phyloP scores from a whole-genome alignment of 2,329 filamentous ascomycete species.

The Microascus cirrosus region DNA sequence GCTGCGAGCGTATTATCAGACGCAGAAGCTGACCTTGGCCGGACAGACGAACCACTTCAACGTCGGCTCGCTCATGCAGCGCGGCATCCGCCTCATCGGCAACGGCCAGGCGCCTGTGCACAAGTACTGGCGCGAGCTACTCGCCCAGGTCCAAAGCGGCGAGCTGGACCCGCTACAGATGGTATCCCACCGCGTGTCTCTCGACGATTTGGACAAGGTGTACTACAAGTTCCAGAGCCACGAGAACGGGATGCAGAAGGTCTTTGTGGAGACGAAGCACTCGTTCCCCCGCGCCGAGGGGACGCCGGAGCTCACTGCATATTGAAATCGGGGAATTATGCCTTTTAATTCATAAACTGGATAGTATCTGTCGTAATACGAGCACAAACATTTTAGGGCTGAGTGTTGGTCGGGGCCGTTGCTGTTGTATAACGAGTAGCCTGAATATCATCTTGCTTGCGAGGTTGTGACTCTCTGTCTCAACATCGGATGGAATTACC shows the following conservation, averaged over 20 bases:
- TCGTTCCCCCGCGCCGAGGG: conserved; percentile 33
- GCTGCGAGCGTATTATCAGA: conserved; percentile 12
- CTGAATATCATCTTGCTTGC: too few species aligned
- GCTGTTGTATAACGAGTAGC: too few species aligned
- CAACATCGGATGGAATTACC: too few species aligned
- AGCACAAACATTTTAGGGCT: too few species aligned
- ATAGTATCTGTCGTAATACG: neutral
- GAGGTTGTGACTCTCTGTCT: too few species aligned
- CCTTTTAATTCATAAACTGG: neutral
- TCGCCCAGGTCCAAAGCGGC: conserved; percentile 53
- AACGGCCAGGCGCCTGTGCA: conserved; percentile 64
- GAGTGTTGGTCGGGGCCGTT: too few species aligned
- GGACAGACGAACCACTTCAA: conserved; percentile 70
- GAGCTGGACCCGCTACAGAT: conserved; percentile 68
- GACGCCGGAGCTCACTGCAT: conserved; percentile 31
- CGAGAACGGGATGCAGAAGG: conserved; percentile 69
- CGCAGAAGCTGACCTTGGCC: neutral
- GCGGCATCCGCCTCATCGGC: conserved; percentile 67
- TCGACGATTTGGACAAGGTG: conserved; percentile 61
- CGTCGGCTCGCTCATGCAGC: conserved; percentile 75
- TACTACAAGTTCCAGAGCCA: conserved; percentile 51
- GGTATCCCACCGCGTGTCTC: conserved; percentile 64
- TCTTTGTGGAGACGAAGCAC: conserved; percentile 53
- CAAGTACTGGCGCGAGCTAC: conserved; percentile 72
- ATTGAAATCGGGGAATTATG: conserved; percentile 9